A percentile compares a stretch with the other conserved stretches of the same genome.
These are phyloP conservation scores for Trichoderma sp. DNA, from an alignment of 2,329 filamentous ascomycete genomes.

Conservation along the genomic window DNA sequence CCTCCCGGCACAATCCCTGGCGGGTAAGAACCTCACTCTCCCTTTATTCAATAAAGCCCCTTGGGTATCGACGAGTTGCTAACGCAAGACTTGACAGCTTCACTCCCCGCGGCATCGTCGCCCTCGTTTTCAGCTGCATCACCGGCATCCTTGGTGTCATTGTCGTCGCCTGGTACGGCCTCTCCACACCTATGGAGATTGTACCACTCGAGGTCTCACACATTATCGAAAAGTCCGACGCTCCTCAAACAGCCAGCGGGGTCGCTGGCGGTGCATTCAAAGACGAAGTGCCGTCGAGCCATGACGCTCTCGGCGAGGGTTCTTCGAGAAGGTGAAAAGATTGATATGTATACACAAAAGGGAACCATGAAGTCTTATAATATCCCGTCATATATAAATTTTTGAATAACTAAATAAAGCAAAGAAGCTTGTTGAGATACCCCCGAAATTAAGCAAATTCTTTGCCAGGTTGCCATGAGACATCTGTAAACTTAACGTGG, in stretches of 20 bases:
- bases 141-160: constrained; percentile 68
- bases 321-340: not conserved
- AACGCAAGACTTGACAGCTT: constrained; percentile 49
- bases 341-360: not conserved
- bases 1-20: constrained; percentile 59
- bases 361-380: not conserved
- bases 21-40: constrained; percentile 48
- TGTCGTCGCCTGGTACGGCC: constrained; percentile 67
- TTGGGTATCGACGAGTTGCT: not conserved
- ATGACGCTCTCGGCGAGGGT: not conserved
- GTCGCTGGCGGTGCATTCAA: not conserved
- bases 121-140: constrained; percentile 71
- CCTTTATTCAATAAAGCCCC: not conserved
- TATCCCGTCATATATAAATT: constrained; percentile 9
- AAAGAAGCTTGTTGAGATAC: constrained; percentile 7
- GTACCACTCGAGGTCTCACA: constrained; percentile 19
- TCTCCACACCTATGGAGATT: constrained; percentile 29
- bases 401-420: not conserved
- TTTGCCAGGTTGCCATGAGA: not conserved
- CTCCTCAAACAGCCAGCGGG: not conserved
- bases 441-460: not conserved
- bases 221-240: constrained; percentile 23
- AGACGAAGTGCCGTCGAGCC: not conserved
- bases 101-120: constrained; percentile 69
- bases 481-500: not conserved